A percentile compares a stretch with the other conserved stretches of the same genome.
Evolutionary conservation across 441 rosid genomes (phyloP).

Genomic region (Corymbia calophylla): DNA sequence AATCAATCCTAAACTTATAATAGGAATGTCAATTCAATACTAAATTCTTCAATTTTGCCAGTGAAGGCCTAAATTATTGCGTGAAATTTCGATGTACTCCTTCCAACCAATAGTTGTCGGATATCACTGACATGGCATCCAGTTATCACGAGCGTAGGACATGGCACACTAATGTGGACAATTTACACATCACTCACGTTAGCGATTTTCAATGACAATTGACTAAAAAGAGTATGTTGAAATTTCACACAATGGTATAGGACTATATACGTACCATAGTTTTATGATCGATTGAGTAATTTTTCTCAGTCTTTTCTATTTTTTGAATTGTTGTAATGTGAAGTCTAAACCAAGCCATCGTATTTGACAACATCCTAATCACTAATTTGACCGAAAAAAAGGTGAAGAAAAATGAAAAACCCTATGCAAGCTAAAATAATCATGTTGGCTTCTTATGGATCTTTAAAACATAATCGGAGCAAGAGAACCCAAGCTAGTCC

Average conservation of each 20-base stretch:
- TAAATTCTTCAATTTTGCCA: accelerated
- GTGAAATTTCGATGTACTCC: not conserved
- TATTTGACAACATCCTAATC: not conserved
- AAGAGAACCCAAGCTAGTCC: not conserved
- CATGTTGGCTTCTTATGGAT: not conserved
- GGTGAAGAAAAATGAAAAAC: not conserved
- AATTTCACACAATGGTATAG: accelerated
- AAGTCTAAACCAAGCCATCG: not conserved
- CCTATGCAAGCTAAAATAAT: not conserved
- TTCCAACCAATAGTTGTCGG: accelerated
- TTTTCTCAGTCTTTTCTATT: no score
- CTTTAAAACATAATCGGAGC: not conserved
- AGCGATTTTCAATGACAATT: accelerated
- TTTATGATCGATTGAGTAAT: no score
- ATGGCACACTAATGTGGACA: accelerated
- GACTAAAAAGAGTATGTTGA: accelerated
- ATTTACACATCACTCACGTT: not conserved
- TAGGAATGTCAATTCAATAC: not conserved
- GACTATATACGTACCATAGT: not conserved
- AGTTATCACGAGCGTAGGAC: accelerated
- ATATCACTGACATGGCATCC: accelerated
- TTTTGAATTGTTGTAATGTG: not conserved
- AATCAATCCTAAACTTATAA: not conserved
- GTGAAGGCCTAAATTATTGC: accelerated
- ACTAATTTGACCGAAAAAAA: not conserved